Conservation (phyloP, 148 eudicot genomes). For the Suaeda aralocaspica region DNA sequence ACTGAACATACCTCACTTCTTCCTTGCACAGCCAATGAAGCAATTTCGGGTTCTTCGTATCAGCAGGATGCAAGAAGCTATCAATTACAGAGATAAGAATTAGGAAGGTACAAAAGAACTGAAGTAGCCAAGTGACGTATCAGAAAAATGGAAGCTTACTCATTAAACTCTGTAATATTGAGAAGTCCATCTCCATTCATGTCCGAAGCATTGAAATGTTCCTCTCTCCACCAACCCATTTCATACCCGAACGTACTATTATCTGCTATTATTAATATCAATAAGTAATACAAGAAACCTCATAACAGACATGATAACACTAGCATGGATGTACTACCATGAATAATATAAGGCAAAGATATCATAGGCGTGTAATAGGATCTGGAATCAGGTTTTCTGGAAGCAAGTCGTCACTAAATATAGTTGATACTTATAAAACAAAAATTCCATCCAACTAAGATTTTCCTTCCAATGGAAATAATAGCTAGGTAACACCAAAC, state of each 20-base stretch:
- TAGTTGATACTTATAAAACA: too few relatives aligned
- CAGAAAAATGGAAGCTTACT: conserved; percentile 52
- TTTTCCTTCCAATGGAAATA: too few relatives aligned
- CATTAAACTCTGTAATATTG: conserved; percentile 88
- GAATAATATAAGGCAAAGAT: neutral
- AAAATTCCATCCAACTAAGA: too few relatives aligned
- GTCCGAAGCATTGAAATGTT: conserved; percentile 97
- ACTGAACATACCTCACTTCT: conserved; percentile 64
- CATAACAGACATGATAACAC: neutral
- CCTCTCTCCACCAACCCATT: conserved; percentile 99
- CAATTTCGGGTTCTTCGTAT: conserved; percentile 68
- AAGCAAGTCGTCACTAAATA: neutral
- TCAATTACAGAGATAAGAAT: conserved; percentile 20
- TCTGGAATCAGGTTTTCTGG: neutral
- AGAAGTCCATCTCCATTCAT: conserved; percentile 75
- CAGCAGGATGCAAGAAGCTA: conserved; percentile 93
- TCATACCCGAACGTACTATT: conserved; percentile 71
- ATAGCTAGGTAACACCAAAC: too few relatives aligned
- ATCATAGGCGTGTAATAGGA: neutral
- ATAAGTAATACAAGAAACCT: conserved; percentile 18
- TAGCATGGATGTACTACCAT: too few relatives aligned
- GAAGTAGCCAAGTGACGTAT: conserved; percentile 1
- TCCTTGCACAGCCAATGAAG: conserved; percentile 92
- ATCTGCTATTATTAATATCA: conserved; percentile 39
- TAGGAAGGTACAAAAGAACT: conserved; percentile 9